These are phyloP conservation scores for Hippophae tibetana DNA, from an alignment of 306 rosid species.

Conservation along the genomic window DNA sequence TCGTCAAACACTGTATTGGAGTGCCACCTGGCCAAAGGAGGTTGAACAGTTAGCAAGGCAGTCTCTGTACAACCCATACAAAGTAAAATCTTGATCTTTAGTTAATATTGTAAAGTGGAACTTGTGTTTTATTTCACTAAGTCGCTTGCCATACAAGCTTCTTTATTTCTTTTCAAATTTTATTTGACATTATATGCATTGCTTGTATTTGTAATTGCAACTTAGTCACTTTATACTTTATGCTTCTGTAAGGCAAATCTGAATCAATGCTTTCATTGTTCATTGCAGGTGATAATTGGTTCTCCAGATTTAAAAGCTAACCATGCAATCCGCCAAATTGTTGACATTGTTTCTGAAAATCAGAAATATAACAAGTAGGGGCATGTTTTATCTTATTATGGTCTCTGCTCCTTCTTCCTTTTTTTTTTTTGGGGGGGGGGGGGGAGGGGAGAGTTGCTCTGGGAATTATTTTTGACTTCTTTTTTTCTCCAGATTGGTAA, in stretches of 20 bases:
- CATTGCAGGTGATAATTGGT: conserved; percentile 76
- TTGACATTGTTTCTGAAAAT: conserved; percentile 87
- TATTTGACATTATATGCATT: background rate
- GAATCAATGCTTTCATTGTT: conserved; percentile 11
- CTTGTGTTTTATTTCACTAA: background rate
- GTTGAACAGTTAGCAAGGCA: conserved; percentile 78
- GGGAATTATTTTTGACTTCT: conserved; percentile 19
- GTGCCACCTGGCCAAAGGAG: conserved; percentile 99
- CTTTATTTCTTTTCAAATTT: too few species aligned
- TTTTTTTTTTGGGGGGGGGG: conserved; percentile 4
- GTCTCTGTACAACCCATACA: conserved; percentile 90
- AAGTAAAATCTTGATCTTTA: conserved; percentile 38
- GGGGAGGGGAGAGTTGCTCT: conserved; percentile 13
- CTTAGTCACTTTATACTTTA: background rate
- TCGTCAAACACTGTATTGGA: conserved; percentile 94
- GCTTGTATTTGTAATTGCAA: background rate
- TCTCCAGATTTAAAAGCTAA: conserved; percentile 86
- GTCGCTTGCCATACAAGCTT: too few species aligned
- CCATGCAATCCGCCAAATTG: conserved; percentile 80
- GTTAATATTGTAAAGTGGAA: background rate
- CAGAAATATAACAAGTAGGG: conserved; percentile 95
- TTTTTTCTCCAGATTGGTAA: conserved; percentile 61
- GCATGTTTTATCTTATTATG: conserved; percentile 13
- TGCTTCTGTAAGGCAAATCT: background rate
- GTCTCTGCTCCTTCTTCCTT: conserved; percentile 6